Conservation (phyloP, 345 rosid species). For the Salix purpurea region DNA sequence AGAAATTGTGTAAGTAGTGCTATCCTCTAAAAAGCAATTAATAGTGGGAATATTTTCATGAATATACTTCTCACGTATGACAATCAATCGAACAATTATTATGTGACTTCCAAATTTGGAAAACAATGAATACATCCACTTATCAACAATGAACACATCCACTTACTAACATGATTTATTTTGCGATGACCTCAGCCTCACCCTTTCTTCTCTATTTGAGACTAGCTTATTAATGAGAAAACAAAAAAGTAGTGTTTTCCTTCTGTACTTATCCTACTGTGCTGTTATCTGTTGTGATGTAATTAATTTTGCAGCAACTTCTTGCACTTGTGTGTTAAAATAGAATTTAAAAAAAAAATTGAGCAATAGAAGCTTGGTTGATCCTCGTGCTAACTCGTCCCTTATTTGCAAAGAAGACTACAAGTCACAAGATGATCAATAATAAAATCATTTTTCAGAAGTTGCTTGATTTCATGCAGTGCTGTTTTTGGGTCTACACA, state of each 20-base stretch:
- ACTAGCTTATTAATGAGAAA: too few species aligned
- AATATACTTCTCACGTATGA: background rate
- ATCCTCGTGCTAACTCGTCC: background rate
- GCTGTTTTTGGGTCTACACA: background rate
- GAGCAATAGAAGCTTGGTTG: background rate
- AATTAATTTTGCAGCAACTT: too few species aligned
- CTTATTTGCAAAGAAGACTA: background rate
- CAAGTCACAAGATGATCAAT: background rate
- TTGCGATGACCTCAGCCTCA: too few species aligned
- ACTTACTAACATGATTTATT: too few species aligned
- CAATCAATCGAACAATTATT: background rate
- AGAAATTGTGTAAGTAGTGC: slow-evolving; percentile 65
- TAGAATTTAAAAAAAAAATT: background rate
- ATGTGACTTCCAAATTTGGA: background rate
- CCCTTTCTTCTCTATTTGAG: too few species aligned
- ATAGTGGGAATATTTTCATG: background rate
- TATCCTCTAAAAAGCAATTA: background rate
- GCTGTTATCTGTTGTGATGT: too few species aligned
- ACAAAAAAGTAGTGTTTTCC: too few species aligned
- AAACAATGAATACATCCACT: too few species aligned
- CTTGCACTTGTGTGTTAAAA: too few species aligned
- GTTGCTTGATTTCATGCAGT: background rate
- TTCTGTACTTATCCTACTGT: too few species aligned
- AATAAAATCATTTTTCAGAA: background rate
- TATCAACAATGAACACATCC: too few species aligned